Percentiles rank a stretch among this genome's conserved stretches.
Conservation (phyloP, 257 asterid species). For the Asclepias syriaca region DNA sequence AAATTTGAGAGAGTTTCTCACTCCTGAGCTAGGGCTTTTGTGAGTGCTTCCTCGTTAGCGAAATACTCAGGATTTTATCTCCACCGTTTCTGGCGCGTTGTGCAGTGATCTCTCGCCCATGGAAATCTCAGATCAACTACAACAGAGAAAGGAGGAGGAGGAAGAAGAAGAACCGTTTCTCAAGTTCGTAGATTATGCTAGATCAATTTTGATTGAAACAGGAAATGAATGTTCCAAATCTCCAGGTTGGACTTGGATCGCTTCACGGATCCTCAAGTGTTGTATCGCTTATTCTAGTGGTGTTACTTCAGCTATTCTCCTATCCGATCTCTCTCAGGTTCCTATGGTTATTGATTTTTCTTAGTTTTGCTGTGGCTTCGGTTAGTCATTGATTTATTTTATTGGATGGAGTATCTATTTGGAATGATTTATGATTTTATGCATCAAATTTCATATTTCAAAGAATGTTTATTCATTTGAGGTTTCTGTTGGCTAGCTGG, state of each 20-base stretch:
- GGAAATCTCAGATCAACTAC: constrained; percentile 34
- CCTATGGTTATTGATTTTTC: neutral
- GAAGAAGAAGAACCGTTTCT: constrained; percentile 53
- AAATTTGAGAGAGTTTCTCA: neutral
- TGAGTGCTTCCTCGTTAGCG: neutral
- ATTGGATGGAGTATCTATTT: neutral
- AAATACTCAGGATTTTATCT: constrained; percentile 16
- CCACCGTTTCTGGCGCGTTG: constrained; percentile 27
- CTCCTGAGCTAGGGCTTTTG: constrained; percentile 1
- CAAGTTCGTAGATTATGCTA: constrained; percentile 54
- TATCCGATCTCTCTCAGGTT: constrained; percentile 87
- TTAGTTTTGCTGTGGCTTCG: neutral
- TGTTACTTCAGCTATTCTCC: constrained; percentile 92
- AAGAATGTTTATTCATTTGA: neutral
- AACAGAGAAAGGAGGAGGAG: constrained; percentile 19
- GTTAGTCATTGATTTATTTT: neutral
- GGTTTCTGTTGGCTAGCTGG: neutral
- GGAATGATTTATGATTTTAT: neutral
- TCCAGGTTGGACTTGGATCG: constrained; percentile 91
- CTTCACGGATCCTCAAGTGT: constrained; percentile 60
- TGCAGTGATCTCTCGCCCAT: constrained; percentile 38
- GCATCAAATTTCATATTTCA: neutral
- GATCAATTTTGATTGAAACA: constrained; percentile 38
- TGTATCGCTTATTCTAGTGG: constrained; percentile 83
- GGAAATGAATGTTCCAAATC: constrained; percentile 33